phyloP scores from a whole-genome alignment of 495 filamentous ascomycete genomes.

The Parathielavia hyrcaniae region DNA sequence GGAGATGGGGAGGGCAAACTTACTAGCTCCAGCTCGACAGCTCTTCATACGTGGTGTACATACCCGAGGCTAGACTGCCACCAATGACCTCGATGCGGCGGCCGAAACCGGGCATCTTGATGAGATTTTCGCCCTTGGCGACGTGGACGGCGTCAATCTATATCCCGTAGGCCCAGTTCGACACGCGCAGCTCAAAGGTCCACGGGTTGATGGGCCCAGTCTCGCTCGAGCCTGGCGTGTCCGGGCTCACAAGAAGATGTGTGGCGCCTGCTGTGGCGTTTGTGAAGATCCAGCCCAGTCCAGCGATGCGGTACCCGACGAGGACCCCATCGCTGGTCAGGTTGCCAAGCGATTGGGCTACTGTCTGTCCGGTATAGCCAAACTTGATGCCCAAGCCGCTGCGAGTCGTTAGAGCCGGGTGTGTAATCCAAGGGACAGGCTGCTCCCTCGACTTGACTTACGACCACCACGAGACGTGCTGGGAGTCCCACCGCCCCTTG shows the following conservation, averaged over 20 bases:
- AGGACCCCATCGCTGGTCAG: conserved; percentile 51
- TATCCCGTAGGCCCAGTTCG: conserved; percentile 62
- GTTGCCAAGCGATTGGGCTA: conserved; percentile 58
- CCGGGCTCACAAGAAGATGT: conserved; percentile 51
- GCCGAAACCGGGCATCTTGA: conserved; percentile 46
- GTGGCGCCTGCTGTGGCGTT: conserved; percentile 58
- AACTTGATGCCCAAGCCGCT: conserved; percentile 59
- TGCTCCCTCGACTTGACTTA: conserved; percentile 29
- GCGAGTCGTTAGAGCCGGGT: not conserved
- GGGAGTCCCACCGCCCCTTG: conserved; percentile 64
- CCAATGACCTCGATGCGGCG: conserved; percentile 63
- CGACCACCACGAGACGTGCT: conserved; percentile 61
- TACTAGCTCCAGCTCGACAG: conserved; percentile 55
- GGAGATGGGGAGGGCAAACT: conserved; percentile 9
- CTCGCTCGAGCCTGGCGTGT: conserved; percentile 38
- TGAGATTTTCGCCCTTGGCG: conserved; percentile 41
- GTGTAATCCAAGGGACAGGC: not conserved
- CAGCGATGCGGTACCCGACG: conserved; percentile 56
- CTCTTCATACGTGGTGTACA: conserved; percentile 60
- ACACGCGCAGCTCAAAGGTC: conserved; percentile 52
- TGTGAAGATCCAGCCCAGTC: conserved; percentile 61
- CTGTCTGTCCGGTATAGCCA: conserved; percentile 56
- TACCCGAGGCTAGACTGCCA: conserved; percentile 51
- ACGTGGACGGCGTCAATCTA: conserved; percentile 55
- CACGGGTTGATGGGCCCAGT: conserved; percentile 38